Percentiles rank a stretch among this genome's conserved stretches.
phyloP scores from a whole-genome alignment of 192 early-diverging fungal genomes.

The Backusella morwellensis region DNA sequence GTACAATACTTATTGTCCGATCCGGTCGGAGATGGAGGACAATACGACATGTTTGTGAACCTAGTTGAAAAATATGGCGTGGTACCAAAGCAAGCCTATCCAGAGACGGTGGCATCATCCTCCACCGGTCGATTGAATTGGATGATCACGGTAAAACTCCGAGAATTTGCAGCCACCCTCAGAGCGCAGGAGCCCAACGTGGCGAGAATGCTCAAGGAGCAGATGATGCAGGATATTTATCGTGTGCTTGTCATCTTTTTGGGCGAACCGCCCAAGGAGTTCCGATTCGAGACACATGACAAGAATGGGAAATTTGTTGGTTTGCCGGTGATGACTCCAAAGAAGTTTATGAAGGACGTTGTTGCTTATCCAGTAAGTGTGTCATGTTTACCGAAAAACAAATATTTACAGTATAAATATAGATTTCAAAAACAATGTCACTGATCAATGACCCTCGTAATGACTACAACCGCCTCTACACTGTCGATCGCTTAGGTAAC shows the following conservation, averaged over 20 bases:
- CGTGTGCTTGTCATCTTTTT: constrained; percentile 67
- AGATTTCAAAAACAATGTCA: constrained; percentile 62
- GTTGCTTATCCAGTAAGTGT: constrained; percentile 51
- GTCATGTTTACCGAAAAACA: too few species aligned
- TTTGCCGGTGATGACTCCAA: constrained; percentile 55
- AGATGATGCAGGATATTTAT: constrained; percentile 67
- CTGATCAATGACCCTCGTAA: constrained; percentile 78
- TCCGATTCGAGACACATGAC: constrained; percentile 69
- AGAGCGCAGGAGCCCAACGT: constrained; percentile 32
- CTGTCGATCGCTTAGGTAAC: constrained; percentile 73
- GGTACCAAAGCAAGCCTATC: constrained; percentile 63
- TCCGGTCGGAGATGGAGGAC: constrained; percentile 72
- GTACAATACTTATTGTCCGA: constrained; percentile 66
- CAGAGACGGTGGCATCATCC: constrained; percentile 66
- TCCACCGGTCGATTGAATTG: constrained; percentile 56
- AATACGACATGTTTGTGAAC: constrained; percentile 81
- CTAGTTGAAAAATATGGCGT: constrained; percentile 75
- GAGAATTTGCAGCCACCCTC: constrained; percentile 64
- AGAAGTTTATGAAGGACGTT: constrained; percentile 59
- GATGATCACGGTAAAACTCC: constrained; percentile 62
- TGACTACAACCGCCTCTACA: constrained; percentile 57
- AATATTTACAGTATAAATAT: neutral
- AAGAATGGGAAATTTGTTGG: constrained; percentile 69
- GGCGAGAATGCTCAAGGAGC: constrained; percentile 53
- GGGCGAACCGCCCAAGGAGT: constrained; percentile 64